phyloP scores from a whole-genome alignment of 2,329 filamentous ascomycete genomes.

The Penicillium vulpinum region DNA sequence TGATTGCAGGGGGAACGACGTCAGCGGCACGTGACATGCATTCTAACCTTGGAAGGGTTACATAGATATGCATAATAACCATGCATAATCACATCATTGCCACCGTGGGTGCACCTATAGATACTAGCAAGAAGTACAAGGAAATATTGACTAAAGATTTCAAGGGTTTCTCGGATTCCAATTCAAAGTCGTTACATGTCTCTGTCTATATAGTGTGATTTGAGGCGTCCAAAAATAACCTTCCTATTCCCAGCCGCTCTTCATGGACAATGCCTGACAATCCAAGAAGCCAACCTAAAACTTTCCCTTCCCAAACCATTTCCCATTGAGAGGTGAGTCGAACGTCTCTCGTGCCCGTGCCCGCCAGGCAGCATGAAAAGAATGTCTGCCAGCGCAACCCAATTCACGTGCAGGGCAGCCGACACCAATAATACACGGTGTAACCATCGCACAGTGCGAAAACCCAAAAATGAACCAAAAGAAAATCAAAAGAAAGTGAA shows the following conservation, averaged over 20 bases:
- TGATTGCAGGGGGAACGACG: not conserved
- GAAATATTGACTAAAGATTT: not conserved
- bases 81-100: not conserved
- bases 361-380: conserved; percentile 19
- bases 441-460: not conserved
- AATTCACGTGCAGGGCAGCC: conserved; percentile 7
- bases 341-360: conserved; percentile 16
- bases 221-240: conserved; percentile 2
- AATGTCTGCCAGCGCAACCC: conserved; percentile 8
- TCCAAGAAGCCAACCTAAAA: conserved; percentile 12
- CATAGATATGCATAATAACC: too few relatives aligned
- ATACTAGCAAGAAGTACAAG: not conserved
- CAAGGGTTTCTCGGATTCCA: not conserved
- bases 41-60: too few relatives aligned
- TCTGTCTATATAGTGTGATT: conserved; percentile 9
- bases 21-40: conserved; percentile 10
- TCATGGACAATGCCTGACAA: conserved; percentile 20
- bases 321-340: conserved; percentile 6
- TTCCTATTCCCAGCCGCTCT: conserved; percentile 12
- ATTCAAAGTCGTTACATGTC: conserved; percentile 9
- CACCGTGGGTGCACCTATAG: not conserved
- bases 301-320: conserved; percentile 4
- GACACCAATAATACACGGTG: conserved; percentile 20
- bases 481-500: not conserved
- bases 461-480: not conserved